Evolutionary conservation across 1,284 basidiomycete species (phyloP).

Genomic region (Leccinum pachyderme): DNA sequence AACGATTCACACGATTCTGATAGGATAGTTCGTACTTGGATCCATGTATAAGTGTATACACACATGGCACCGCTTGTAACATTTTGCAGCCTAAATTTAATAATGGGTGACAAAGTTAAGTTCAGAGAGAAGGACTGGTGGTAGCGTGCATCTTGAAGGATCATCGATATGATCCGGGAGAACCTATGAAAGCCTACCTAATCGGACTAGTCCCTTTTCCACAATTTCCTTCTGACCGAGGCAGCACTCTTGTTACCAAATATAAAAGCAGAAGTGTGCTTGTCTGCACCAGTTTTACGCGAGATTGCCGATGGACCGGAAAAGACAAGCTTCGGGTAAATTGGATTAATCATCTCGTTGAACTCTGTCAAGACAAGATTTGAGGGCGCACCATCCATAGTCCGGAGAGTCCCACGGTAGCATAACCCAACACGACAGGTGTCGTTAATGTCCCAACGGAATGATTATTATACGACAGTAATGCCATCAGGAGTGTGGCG

Average conservation of each 20-base stretch:
- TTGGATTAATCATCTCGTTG: slow-evolving; percentile 14
- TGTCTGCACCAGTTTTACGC: slow-evolving; percentile 75
- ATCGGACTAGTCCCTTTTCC: slow-evolving; percentile 44
- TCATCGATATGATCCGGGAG: slow-evolving; percentile 16
- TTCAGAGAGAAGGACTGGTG: slow-evolving; percentile 16
- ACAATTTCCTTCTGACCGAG: slow-evolving; percentile 65
- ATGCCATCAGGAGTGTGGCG: slow-evolving; percentile 52
- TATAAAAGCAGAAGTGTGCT: slow-evolving; percentile 72
- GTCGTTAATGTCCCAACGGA: slow-evolving; percentile 56
- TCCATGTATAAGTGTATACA: slow-evolving; percentile 9
- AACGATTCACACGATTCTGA: slow-evolving; percentile 10
- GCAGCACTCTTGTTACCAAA: slow-evolving; percentile 76
- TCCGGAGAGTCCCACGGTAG: slow-evolving; percentile 60
- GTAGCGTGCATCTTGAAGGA: slow-evolving; percentile 9
- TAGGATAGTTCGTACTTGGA: slow-evolving; percentile 11
- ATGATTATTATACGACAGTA: slow-evolving; percentile 64
- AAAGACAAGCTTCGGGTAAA: slow-evolving; percentile 55
- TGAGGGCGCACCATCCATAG: slow-evolving; percentile 63
- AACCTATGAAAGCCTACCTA: slow-evolving; percentile 25
- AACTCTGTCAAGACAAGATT: slow-evolving; percentile 16
- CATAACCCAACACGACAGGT: slow-evolving; percentile 48
- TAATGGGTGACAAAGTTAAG: slow-evolving; percentile 29
- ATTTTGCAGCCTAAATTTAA: slow-evolving; percentile 17
- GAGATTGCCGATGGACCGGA: slow-evolving; percentile 54
- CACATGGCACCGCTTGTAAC: slow-evolving; percentile 19